phyloP scores from a whole-genome alignment of 2,329 filamentous ascomycete genomes.

The Arthrobotrys iridis region DNA sequence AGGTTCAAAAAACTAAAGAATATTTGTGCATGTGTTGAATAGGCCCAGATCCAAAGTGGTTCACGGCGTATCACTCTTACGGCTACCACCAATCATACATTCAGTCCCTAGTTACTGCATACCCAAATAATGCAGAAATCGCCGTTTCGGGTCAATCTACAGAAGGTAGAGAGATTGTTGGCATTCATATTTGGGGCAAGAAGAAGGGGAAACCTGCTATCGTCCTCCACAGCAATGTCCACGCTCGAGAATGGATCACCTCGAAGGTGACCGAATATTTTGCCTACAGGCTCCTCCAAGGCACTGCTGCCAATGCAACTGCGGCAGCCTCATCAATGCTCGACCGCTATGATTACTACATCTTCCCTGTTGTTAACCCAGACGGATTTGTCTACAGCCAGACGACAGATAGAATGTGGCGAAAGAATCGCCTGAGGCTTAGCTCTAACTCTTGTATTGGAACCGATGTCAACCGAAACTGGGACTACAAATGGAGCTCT shows the following conservation, averaged over 20 bases:
- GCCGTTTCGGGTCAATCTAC: constrained; percentile 65
- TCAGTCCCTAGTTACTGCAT: constrained; percentile 63
- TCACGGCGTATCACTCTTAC: constrained; percentile 67
- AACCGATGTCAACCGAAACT: constrained; percentile 71
- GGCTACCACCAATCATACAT: constrained; percentile 67
- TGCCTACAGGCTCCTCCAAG: constrained; percentile 65
- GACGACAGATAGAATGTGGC: constrained; percentile 69
- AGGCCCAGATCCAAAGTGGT: constrained; percentile 62
- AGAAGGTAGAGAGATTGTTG: constrained; percentile 63
- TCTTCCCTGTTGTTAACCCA: constrained; percentile 72
- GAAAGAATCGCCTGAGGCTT: constrained; percentile 68
- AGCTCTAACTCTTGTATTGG: constrained; percentile 64
- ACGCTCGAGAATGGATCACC: constrained; percentile 71
- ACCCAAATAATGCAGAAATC: constrained; percentile 65
- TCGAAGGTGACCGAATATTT: constrained; percentile 68
- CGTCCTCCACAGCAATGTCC: constrained; percentile 69
- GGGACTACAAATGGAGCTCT: constrained; percentile 66
- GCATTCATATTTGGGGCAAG: constrained; percentile 68
- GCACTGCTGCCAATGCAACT: constrained; percentile 61
- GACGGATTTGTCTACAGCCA: constrained; percentile 72
- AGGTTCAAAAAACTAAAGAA: constrained; percentile 63
- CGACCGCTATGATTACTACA: constrained; percentile 73
- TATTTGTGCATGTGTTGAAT: not conserved
- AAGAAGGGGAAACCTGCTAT: constrained; percentile 63
- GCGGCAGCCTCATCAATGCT: constrained; percentile 62